Evolutionary conservation across 2,329 filamentous ascomycete species (phyloP).

Genomic region (Arthrobotrys musiformis): DNA sequence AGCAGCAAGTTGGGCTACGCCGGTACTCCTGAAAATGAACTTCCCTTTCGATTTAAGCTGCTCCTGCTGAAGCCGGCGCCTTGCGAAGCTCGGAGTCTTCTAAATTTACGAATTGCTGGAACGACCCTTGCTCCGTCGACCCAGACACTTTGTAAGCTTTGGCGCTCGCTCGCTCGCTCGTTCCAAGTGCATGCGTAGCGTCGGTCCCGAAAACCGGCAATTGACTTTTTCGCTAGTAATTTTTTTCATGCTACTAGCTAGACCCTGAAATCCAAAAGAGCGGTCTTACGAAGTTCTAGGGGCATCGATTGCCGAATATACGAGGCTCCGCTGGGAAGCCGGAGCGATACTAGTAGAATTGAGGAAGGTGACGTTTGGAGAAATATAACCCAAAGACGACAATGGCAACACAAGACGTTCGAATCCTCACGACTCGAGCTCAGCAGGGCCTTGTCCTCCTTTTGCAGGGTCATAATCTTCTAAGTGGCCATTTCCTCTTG

Average conservation of each 20-base stretch:
- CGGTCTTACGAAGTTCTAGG: constrained; percentile 7
- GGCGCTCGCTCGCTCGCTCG: constrained; percentile 7
- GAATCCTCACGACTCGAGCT: background rate
- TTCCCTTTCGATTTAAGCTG: background rate
- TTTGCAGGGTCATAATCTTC: background rate
- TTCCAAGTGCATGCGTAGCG: background rate
- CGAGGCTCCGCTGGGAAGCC: constrained; percentile 4
- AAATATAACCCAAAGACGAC: constrained; percentile 33
- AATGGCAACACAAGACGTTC: constrained; percentile 25
- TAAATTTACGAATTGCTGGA: constrained; percentile 7
- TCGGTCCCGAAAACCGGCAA: constrained; percentile 4
- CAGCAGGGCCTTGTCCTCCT: background rate
- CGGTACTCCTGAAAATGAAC: background rate
- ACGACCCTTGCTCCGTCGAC: constrained; percentile 5
- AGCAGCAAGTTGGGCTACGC: background rate
- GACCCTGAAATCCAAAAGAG: constrained; percentile 5
- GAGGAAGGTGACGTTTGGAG: constrained; percentile 39
- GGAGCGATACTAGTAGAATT: constrained; percentile 25
- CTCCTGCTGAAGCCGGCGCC: constrained; percentile 31
- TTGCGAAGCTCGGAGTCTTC: constrained; percentile 31
- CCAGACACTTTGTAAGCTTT: background rate
- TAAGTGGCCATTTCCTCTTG: background rate
- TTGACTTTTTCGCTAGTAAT: constrained; percentile 16
- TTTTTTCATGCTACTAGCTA: constrained; percentile 1
- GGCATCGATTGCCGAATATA: constrained; percentile 47